phyloP scores from a whole-genome alignment of 2,329 filamentous ascomycete species.

The Diaporthe velutina region DNA sequence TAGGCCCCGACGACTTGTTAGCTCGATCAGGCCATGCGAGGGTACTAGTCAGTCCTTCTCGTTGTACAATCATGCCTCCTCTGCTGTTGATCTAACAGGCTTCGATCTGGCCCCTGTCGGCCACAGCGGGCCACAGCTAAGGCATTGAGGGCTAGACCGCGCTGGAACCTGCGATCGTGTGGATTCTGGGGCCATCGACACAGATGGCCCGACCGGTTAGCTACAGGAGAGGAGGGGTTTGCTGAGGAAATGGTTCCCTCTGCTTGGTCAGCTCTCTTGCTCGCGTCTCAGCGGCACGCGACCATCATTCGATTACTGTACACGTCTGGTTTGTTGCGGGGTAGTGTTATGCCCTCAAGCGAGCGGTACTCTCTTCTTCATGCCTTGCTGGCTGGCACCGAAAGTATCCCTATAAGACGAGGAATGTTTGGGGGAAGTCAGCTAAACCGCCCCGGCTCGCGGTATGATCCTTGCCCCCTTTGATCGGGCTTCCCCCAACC shows the following conservation, averaged over 20 bases:
- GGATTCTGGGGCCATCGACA: slow-evolving; percentile 6
- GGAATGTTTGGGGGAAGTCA: background rate
- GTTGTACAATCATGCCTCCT: background rate
- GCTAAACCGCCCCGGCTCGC: background rate
- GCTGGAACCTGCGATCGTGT: background rate
- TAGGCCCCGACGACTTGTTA: slow-evolving; percentile 36
- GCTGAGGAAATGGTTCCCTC: background rate
- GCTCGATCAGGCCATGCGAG: slow-evolving; percentile 22
- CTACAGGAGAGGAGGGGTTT: background rate
- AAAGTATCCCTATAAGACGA: slow-evolving; percentile 9
- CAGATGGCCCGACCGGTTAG: background rate
- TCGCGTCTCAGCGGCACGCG: slow-evolving; percentile 10
- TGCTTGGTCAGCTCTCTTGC: slow-evolving; percentile 13
- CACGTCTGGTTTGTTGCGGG: slow-evolving; percentile 9
- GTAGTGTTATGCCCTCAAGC: background rate
- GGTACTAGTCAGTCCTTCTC: slow-evolving; percentile 4
- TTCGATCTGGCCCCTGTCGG: slow-evolving; percentile 16
- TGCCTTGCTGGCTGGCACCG: fast-evolving
- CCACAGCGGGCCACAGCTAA: background rate
- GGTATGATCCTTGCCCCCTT: slow-evolving; percentile 21
- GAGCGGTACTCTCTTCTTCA: background rate
- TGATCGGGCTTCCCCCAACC: slow-evolving; percentile 19
- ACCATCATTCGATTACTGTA: slow-evolving; percentile 20
- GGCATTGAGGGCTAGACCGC: slow-evolving; percentile 7
- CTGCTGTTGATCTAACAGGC: background rate